Conservation (phyloP, 1,284 basidiomycete species). For the Nidula niveotomentosa region DNA sequence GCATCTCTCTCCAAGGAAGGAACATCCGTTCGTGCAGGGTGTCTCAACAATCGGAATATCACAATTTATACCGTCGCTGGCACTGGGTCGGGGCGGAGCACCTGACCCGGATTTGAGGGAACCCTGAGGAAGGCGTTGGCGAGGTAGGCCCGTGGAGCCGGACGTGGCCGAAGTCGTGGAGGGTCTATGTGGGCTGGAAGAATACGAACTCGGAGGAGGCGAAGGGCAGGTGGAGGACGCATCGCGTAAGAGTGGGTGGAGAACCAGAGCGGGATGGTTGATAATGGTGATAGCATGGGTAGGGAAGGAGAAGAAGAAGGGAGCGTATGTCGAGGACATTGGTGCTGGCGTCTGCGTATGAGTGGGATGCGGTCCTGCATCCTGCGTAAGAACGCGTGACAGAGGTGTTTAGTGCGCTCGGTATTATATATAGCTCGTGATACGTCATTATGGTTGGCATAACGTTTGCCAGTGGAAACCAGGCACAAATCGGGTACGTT, state of each 20-base stretch:
- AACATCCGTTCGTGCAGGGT: slow-evolving; percentile 70
- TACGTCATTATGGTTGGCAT: too few relatives aligned
- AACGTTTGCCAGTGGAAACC: too few relatives aligned
- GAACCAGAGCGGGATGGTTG: slow-evolving; percentile 56
- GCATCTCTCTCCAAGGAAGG: slow-evolving; percentile 45
- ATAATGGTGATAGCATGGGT: slow-evolving; percentile 19
- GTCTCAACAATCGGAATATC: slow-evolving; percentile 50
- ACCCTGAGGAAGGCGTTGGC: slow-evolving; percentile 37
- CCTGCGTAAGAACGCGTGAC: too few relatives aligned
- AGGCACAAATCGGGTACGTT: too few relatives aligned
- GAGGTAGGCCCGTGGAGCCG: slow-evolving; percentile 67
- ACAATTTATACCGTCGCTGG: slow-evolving; percentile 38
- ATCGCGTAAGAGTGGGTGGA: slow-evolving; percentile 74
- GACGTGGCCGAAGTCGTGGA: slow-evolving; percentile 61
- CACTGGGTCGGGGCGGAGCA: slow-evolving; percentile 22
- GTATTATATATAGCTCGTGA: too few relatives aligned
- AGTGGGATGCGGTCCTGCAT: too few relatives aligned
- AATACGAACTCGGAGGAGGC: slow-evolving; percentile 21
- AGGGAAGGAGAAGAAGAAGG: slow-evolving; percentile 4
- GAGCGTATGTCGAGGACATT: slow-evolving; percentile 28
- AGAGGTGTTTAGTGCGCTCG: too few relatives aligned
- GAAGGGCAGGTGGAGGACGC: slow-evolving; percentile 49
- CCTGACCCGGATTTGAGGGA: slow-evolving; percentile 46
- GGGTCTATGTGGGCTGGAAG: slow-evolving; percentile 38
- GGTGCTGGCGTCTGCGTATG: too few relatives aligned